Base-by-base conservation (phyloP, 2,329 filamentous ascomycete genomes). In the Talaromyces sp. region DNA sequence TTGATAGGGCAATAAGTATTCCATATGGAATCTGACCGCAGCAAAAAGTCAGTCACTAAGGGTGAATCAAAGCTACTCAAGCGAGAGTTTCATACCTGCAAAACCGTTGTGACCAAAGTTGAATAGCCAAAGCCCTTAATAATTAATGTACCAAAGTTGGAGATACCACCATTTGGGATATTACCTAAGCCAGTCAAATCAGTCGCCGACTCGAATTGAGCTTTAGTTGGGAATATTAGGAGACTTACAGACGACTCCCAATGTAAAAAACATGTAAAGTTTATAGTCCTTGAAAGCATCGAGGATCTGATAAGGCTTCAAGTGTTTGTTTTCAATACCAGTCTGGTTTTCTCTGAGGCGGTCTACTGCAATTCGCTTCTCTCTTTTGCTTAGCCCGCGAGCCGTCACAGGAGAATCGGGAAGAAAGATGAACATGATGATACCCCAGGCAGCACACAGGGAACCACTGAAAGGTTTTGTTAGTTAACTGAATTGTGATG, bases 251-350 rank as follows among this genome's bases (percentile, higher is more conserved):
- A 82, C 75, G 11, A 78, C 60, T 1, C 79, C 80, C 33, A 83
- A 70, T 7, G 78, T 52, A 40, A 82, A 82, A 59, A 85, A 83
- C 14, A 86, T 72, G 67, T 82, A 85, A 0, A 82, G 75, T 67
- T 86, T 85, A 60, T 80, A 79, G 62, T 86, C 84, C 36, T 71
- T 65, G 43, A 84, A 81, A 0, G 82, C 82, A 58, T 86, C 84
- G 11, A 70, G 62, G 43, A 84, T 75, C 62, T 86, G 83, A 16
- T 77, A 73, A 51, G 75, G 77, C 61, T 84, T 84, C 52, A 85
- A 66, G 57, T 71, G 66, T 56, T 81, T 80, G 57, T 85, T 83
- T 63, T 85, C 82, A 32, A 55, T 40, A 24, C 49, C 44, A 19
- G 49, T 53, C 8, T 42, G 48, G 20, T 57, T 55, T 17, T 56